Conservation (phyloP, 129 eudicot species). For the Flaveria bidentis region DNA sequence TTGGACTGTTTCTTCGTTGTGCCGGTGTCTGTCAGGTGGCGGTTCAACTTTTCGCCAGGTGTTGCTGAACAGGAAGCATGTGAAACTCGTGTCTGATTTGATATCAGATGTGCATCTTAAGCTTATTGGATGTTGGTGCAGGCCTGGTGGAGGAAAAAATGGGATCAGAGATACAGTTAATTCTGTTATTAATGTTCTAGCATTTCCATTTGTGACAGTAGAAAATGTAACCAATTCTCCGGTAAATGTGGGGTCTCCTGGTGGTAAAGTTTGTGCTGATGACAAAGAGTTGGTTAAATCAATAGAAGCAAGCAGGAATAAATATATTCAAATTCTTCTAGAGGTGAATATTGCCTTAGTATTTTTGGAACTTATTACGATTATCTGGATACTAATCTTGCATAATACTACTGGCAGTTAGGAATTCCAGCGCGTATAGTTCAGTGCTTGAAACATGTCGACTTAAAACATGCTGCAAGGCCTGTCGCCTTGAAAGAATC, state of each 20-base stretch:
- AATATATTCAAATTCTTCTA: slow-evolving; percentile 63
- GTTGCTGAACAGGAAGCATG: slow-evolving; percentile 65
- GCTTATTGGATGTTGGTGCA: slow-evolving; percentile 65
- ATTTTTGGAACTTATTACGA: not conserved
- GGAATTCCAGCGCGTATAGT: slow-evolving; percentile 65
- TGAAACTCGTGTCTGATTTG: slow-evolving; percentile 60
- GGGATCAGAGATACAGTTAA: slow-evolving; percentile 75
- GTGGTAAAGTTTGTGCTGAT: slow-evolving; percentile 41
- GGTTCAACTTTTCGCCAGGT: slow-evolving; percentile 71
- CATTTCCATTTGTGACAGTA: slow-evolving; percentile 88
- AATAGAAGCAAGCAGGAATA: slow-evolving; percentile 70
- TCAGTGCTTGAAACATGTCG: slow-evolving; percentile 71
- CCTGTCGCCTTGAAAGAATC: slow-evolving; percentile 91
- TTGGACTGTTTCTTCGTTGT: slow-evolving; percentile 76
- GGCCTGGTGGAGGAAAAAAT: slow-evolving; percentile 85
- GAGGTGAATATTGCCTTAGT: slow-evolving; percentile 51
- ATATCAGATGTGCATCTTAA: slow-evolving; percentile 69
- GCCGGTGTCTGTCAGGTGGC: slow-evolving; percentile 91
- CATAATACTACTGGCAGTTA: slow-evolving; percentile 38
- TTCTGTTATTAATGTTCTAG: slow-evolving; percentile 78
- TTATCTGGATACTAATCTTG: too few relatives aligned
- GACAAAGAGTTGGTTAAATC: slow-evolving; percentile 79
- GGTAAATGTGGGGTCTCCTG: too few relatives aligned
- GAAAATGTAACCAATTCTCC: slow-evolving; percentile 63
- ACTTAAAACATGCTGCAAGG: slow-evolving; percentile 64